phyloP scores from a whole-genome alignment of 208 protist genomes.

The Balamuthia mandrillaris region DNA sequence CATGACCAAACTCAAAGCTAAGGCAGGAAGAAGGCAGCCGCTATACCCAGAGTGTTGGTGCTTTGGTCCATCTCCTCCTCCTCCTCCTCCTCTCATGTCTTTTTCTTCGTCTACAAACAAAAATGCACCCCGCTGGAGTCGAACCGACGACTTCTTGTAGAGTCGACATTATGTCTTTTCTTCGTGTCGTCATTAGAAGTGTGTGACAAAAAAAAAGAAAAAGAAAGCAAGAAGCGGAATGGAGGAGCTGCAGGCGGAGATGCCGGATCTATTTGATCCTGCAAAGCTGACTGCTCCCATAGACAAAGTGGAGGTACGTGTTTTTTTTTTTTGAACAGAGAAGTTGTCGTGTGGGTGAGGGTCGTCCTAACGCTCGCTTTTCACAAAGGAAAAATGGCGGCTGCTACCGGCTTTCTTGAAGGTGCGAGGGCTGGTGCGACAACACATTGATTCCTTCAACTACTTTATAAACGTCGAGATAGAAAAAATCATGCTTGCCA shows the following conservation, averaged over 20 bases:
- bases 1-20: too few relatives aligned
- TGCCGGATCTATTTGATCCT: slow-evolving; percentile 52
- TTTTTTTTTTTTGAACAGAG: background rate
- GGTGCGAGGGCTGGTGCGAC: slow-evolving; percentile 82
- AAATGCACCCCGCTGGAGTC: too few relatives aligned
- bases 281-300: slow-evolving; percentile 61
- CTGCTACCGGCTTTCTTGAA: slow-evolving; percentile 88
- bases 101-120: too few relatives aligned
- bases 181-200: too few relatives aligned
- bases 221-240: background rate
- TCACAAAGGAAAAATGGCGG: slow-evolving; percentile 83
- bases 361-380: background rate
- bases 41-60: too few relatives aligned
- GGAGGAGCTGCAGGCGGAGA: background rate
- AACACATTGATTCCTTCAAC: slow-evolving; percentile 93
- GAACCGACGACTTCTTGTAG: too few relatives aligned
- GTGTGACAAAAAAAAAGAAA: too few relatives aligned
- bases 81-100: too few relatives aligned
- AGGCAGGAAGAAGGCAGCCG: too few relatives aligned
- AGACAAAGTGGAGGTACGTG: slow-evolving; percentile 49
- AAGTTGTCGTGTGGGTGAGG: background rate
- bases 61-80: too few relatives aligned
- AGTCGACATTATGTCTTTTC: too few relatives aligned
- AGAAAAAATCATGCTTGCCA: slow-evolving; percentile 85
- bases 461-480: slow-evolving; percentile 90